phyloP scores from a whole-genome alignment of 2,329 filamentous ascomycete species.

The Nemania sp. region DNA sequence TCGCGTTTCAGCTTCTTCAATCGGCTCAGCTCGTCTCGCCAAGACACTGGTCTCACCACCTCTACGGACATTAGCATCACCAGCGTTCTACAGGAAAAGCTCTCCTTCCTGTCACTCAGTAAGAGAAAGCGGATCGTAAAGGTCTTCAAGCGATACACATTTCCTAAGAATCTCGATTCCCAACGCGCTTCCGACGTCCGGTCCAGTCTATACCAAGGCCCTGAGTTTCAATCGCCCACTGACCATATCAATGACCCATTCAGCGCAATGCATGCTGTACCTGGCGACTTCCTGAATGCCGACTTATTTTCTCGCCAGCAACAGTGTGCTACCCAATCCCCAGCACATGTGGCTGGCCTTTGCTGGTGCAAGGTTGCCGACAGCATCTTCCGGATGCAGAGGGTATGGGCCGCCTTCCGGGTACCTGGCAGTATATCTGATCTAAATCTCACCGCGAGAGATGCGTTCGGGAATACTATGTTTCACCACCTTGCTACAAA shows the following conservation, averaged over 20 bases:
- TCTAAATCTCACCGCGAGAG: constrained; percentile 54
- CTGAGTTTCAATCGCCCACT: constrained; percentile 8
- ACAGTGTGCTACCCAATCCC: constrained; percentile 44
- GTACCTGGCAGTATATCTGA: constrained; percentile 39
- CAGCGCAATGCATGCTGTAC: constrained; percentile 54
- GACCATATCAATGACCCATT: constrained; percentile 44
- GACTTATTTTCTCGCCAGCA: constrained; percentile 36
- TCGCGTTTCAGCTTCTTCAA: constrained; percentile 24
- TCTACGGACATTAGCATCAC: constrained; percentile 48
- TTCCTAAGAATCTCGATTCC: constrained; percentile 45
- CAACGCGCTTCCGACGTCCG: constrained; percentile 34
- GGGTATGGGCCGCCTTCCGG: constrained; percentile 40
- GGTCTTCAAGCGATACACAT: constrained; percentile 49
- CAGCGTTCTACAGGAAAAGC: constrained; percentile 43
- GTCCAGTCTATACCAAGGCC: constrained; percentile 16
- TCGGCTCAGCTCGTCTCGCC: constrained; percentile 38
- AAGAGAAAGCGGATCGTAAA: constrained; percentile 43
- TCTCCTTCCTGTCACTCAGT: constrained; percentile 39
- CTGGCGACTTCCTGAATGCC: constrained; percentile 62
- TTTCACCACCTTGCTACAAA: constrained; percentile 56
- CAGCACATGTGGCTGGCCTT: constrained; percentile 45
- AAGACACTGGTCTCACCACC: constrained; percentile 45
- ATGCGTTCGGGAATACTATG: constrained; percentile 65
- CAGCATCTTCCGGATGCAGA: constrained; percentile 29
- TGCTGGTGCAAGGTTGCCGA: constrained; percentile 52